Evolutionary conservation across 371 early-diverging fungal species (phyloP), one percentile per base, ranked within the genome.

Genomic region (Coelomomyces lativittatus): DNA sequence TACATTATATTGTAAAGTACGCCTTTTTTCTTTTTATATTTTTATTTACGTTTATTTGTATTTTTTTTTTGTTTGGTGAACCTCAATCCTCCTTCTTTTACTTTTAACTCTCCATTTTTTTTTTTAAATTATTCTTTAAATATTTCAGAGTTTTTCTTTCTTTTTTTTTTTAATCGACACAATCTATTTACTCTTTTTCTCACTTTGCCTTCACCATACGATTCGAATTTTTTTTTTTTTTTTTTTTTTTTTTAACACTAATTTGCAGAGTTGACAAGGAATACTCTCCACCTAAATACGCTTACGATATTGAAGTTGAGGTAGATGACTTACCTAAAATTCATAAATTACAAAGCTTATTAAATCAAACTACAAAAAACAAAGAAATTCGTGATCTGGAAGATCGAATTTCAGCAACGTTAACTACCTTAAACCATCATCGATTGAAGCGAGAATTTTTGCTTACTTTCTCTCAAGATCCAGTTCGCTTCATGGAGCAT

Each of bases 391-490:
- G 49, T 9, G 51, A 39, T n/a, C 47, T 73, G 4, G 81, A 82
- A 40, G 72, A 62, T 28, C 57, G 77, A 63, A 65, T 80, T 47
- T 54, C 63, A 11, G 51, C 58, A 28, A 48, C 62, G 25, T 79
- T 92, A 21, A 82, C 82, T 51, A 69, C 77, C 24, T 83, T 95
- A 60, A 81, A 85, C 55, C 80, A 84, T 32, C 77, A 78, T 32
- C 84, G 88, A 51, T 67, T 84, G 33, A 91, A 91, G 57, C 86
- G 92, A 5, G 91, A 91, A 52, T 96, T 96, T 56, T 67, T 96
- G 69, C 62, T 81, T 33, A 66, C 79, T 35, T 96, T 91, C 62
- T 70, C 86, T 4, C 63, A 78, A 27, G 78, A 86, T 48, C 93
- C 96, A 0, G 82, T 82, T 23, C 81, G 78, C 26, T 91, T 92